Conservation (phyloP, 2,329 filamentous ascomycete genomes). For the Pyricularia grisea region DNA sequence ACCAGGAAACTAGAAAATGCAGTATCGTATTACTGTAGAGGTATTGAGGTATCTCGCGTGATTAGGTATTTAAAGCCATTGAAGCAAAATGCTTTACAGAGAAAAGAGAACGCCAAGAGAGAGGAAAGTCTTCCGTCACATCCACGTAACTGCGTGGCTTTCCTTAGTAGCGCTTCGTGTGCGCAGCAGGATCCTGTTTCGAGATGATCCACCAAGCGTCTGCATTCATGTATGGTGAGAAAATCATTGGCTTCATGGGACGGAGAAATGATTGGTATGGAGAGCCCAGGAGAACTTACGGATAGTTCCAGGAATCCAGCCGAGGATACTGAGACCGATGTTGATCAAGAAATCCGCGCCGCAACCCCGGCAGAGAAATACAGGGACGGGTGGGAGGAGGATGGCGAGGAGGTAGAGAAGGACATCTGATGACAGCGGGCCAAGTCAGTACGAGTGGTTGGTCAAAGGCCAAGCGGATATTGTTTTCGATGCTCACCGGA, state of each 20-base stretch:
- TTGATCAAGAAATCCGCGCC: conserved; percentile 71
- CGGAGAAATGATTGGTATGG: background rate
- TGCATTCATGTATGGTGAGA: background rate
- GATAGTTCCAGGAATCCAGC: conserved; percentile 66
- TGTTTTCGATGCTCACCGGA: background rate
- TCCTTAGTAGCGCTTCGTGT: background rate
- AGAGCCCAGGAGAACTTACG: conserved; percentile 17
- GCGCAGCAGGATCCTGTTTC: background rate
- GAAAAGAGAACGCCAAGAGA: background rate
- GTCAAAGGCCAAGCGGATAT: background rate
- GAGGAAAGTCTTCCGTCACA: background rate
- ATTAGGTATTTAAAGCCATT: background rate
- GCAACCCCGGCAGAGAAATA: conserved; percentile 76
- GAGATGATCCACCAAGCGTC: conserved; percentile 4
- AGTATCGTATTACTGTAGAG: background rate
- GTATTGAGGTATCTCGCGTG: background rate
- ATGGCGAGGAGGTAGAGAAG: conserved; percentile 56
- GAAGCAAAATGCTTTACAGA: background rate
- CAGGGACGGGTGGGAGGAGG: conserved; percentile 68
- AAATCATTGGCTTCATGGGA: background rate
- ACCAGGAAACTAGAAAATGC: background rate
- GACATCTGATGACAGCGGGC: conserved; percentile 3
- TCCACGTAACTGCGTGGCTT: background rate
- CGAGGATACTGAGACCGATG: conserved; percentile 63
- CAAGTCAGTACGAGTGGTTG: background rate